These are phyloP conservation scores for Lentinula novae-zelandiae DNA, from an alignment of 1,284 basidiomycete species.

Conservation along the genomic window DNA sequence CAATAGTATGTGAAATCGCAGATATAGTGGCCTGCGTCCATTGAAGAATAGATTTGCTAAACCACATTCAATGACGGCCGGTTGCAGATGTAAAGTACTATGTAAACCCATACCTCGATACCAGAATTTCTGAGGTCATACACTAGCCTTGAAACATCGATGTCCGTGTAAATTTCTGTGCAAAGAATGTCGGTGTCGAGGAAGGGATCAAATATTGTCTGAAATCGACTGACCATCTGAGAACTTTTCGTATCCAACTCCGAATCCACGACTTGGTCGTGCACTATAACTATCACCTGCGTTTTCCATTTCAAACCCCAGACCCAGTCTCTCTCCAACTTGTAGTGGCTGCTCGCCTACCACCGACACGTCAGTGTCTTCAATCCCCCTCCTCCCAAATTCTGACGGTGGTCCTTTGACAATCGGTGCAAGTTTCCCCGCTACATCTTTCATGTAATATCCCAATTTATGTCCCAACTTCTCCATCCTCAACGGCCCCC, in stretches of 20 bases:
- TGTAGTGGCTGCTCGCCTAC: slow-evolving; percentile 4
- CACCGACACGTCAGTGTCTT: slow-evolving; percentile 3
- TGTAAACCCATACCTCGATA: slow-evolving; percentile 48
- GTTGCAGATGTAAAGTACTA: too few relatives aligned
- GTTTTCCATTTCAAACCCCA: slow-evolving; percentile 23
- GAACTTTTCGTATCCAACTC: slow-evolving; percentile 34
- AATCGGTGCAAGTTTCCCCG: slow-evolving; percentile 33
- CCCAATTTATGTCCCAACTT: slow-evolving; percentile 65
- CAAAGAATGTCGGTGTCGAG: background rate
- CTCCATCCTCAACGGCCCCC: slow-evolving; percentile 64
- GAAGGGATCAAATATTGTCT: background rate
- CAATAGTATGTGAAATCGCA: slow-evolving; percentile 78
- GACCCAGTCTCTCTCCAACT: background rate
- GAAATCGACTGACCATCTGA: slow-evolving; percentile 23
- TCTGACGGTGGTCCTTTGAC: slow-evolving; percentile 6
- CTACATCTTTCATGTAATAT: slow-evolving; percentile 67
- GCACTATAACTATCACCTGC: slow-evolving; percentile 14
- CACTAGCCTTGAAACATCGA: slow-evolving; percentile 44
- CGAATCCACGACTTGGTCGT: slow-evolving; percentile 33
- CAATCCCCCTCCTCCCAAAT: slow-evolving; percentile 1
- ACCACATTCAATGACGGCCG: slow-evolving; percentile 11
- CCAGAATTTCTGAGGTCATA: slow-evolving; percentile 55
- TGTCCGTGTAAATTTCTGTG: slow-evolving; percentile 37
- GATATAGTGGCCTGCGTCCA: slow-evolving; percentile 75
- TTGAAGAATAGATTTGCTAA: slow-evolving; percentile 65